Evolutionary conservation across 768 basidiomycete genomes (phyloP).

Genomic region (Calvatia gigantea): DNA sequence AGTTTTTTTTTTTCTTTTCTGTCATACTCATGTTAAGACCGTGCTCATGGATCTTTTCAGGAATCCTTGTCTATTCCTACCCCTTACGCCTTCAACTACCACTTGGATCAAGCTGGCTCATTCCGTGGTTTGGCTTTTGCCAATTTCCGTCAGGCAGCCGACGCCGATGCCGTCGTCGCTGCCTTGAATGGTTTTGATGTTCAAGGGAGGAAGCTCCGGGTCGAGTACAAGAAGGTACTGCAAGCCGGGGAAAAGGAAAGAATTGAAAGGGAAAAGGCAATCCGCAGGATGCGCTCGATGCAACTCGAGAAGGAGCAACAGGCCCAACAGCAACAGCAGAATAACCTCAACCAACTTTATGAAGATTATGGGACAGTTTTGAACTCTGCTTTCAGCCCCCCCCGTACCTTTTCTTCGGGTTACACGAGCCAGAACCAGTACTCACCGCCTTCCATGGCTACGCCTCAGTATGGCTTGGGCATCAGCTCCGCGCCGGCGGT

Average conservation of each 20-base stretch:
- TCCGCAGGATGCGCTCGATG: conserved; percentile 97
- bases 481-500: conserved; percentile 49
- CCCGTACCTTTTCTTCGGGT: conserved; percentile 68
- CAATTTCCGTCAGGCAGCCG: conserved; percentile 88
- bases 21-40: conserved; percentile 3
- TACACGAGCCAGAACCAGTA: conserved; percentile 69
- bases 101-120: conserved; percentile 92
- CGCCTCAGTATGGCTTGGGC: conserved; percentile 39
- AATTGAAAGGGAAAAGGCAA: conserved; percentile 97
- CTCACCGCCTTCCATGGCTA: conserved; percentile 59
- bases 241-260: conserved; percentile 99
- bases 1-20: conserved; percentile 32
- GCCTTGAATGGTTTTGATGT: conserved; percentile 96
- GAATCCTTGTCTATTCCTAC: conserved; percentile 91
- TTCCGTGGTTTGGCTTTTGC: conserved; percentile 98
- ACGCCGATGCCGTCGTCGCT: conserved; percentile 93
- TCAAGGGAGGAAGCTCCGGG: conserved; percentile 93
- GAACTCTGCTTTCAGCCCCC: conserved; percentile 59
- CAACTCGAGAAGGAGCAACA: conserved; percentile 81
- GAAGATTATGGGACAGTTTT: conserved; percentile 74
- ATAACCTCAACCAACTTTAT: conserved; percentile 46
- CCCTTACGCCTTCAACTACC: conserved; percentile 99
- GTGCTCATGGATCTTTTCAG: conserved; percentile 33
- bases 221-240: conserved; percentile 99
- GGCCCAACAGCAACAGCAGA: conserved; percentile 43